Conservation (phyloP, 257 asterid genomes). For the Rubia yunnanensis region DNA sequence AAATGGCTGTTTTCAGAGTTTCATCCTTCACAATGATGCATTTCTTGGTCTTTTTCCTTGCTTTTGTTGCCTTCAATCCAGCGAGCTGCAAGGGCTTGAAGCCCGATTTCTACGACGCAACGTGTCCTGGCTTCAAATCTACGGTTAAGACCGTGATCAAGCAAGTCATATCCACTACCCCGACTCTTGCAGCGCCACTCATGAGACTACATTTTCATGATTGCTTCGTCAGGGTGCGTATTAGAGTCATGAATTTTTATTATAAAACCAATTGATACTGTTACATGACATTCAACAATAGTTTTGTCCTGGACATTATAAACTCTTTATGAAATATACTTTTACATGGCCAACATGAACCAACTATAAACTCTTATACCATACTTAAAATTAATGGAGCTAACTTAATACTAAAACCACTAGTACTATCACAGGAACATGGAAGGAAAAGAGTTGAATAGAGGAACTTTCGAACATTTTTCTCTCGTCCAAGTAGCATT, state of each 20-base stretch:
- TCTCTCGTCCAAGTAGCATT: not conserved
- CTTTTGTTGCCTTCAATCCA: conserved; percentile 12
- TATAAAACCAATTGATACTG: no score
- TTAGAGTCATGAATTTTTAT: no score
- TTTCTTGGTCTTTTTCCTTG: conserved; percentile 12
- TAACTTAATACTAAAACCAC: no score
- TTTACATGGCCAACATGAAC: no score
- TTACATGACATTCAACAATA: no score
- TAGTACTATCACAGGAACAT: no score
- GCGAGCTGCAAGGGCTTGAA: conserved; percentile 25
- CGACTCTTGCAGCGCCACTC: conserved; percentile 37
- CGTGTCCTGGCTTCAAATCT: conserved; percentile 24
- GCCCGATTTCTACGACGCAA: conserved; percentile 23
- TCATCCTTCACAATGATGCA: not conserved
- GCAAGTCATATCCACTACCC: conserved; percentile 20
- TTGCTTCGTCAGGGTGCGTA: conserved; percentile 39
- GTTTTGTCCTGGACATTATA: no score
- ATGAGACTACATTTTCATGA: conserved; percentile 45
- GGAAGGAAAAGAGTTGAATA: no score
- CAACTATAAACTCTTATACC: no score
- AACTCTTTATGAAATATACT: no score
- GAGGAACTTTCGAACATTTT: no score
- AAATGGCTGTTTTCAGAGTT: conserved; percentile 8
- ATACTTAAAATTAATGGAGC: no score
- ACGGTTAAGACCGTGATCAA: conserved; percentile 15